These are phyloP conservation scores for Pseudopithomyces chartarum DNA, from an alignment of 2,329 filamentous ascomycete species.

Conservation along the genomic window DNA sequence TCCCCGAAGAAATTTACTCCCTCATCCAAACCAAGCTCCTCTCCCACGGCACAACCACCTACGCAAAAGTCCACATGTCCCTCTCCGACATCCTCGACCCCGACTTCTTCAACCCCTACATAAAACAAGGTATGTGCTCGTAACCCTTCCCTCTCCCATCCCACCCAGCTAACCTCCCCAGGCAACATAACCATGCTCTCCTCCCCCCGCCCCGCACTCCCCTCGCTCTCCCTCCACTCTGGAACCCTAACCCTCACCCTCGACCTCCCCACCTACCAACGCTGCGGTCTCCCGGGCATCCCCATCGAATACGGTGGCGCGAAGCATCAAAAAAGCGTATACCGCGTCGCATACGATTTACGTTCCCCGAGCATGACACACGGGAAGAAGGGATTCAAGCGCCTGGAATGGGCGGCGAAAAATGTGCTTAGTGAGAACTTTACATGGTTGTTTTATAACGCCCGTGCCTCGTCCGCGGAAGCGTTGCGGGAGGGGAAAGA, in stretches of 20 bases:
- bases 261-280: slow-evolving; percentile 81
- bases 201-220: slow-evolving; percentile 73
- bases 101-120: slow-evolving; percentile 81
- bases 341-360: slow-evolving; percentile 79
- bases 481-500: slow-evolving; percentile 31
- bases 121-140: slow-evolving; percentile 72
- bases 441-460: slow-evolving; percentile 79
- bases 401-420: slow-evolving; percentile 76
- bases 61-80: slow-evolving; percentile 73
- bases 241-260: slow-evolving; percentile 77
- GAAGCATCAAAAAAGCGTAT: slow-evolving; percentile 73
- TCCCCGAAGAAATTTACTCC: slow-evolving; percentile 68
- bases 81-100: slow-evolving; percentile 73
- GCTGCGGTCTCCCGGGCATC: slow-evolving; percentile 77
- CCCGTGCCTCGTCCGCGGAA: slow-evolving; percentile 38
- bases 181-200: slow-evolving; percentile 85
- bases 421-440: slow-evolving; percentile 72
- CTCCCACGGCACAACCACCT: slow-evolving; percentile 50
- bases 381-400: slow-evolving; percentile 82
- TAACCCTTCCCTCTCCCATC: neutral
- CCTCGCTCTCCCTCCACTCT: slow-evolving; percentile 70
- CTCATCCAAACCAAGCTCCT: slow-evolving; percentile 58
- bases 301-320: slow-evolving; percentile 62
- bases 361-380: slow-evolving; percentile 75
- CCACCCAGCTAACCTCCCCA: slow-evolving; percentile 39